A percentile compares a stretch with the other conserved stretches of the same genome.
These are phyloP conservation scores for Cubamyces lactineus DNA, from an alignment of 768 basidiomycete genomes.

Conservation along the genomic window DNA sequence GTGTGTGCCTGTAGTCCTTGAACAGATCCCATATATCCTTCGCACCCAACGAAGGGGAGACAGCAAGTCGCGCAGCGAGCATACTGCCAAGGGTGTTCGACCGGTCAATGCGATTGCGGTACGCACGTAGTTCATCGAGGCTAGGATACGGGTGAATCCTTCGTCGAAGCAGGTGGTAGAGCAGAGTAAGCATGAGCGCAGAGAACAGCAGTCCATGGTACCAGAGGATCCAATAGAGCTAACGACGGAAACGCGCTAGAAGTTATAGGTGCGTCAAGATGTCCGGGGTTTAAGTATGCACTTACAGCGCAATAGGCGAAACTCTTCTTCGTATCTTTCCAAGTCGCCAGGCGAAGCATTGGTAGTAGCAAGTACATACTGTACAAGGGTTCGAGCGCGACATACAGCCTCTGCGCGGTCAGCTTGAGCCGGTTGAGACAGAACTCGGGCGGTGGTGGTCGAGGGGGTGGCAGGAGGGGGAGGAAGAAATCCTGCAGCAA, in stretches of 20 bases:
- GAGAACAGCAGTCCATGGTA: slow-evolving; percentile 59
- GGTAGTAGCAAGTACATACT: slow-evolving; percentile 45
- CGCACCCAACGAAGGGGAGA: slow-evolving; percentile 49
- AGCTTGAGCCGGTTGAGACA: slow-evolving; percentile 56
- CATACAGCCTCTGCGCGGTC: slow-evolving; percentile 56
- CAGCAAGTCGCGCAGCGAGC: slow-evolving; percentile 49
- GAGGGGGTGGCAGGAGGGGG: slow-evolving; percentile 49
- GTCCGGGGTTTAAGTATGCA: slow-evolving; percentile 9
- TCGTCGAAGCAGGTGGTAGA: slow-evolving; percentile 52
- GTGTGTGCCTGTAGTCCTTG: slow-evolving; percentile 44
- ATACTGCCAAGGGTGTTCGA: slow-evolving; percentile 58
- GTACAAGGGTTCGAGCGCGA: slow-evolving; percentile 55
- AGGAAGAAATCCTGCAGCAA: slow-evolving; percentile 44
- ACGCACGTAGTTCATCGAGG: slow-evolving; percentile 54
- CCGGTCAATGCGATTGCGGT: slow-evolving; percentile 49
- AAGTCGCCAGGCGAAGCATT: slow-evolving; percentile 52
- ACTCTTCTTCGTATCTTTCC: slow-evolving; percentile 55
- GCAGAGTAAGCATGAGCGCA: slow-evolving; percentile 49
- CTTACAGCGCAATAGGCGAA: slow-evolving; percentile 54
- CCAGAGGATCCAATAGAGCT: slow-evolving; percentile 72
- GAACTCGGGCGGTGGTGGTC: slow-evolving; percentile 48
- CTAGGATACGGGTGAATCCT: slow-evolving; percentile 59
- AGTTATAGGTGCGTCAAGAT: not conserved
- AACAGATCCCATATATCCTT: slow-evolving; percentile 59
- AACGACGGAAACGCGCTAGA: not conserved